These are phyloP conservation scores for Patellifolia procumbens DNA, from an alignment of 179 eudicot genomes.

Conservation along the genomic window DNA sequence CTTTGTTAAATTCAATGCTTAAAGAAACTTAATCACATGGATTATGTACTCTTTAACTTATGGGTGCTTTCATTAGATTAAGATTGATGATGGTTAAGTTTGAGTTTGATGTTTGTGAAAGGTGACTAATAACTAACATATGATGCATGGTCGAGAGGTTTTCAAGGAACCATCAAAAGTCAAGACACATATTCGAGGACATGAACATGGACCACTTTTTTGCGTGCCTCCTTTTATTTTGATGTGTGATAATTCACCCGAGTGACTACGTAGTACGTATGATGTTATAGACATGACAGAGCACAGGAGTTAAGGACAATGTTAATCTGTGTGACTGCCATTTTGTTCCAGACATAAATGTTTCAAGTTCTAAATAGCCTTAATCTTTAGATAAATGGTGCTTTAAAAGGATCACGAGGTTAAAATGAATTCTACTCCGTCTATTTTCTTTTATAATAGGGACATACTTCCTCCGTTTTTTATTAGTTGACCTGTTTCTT, in stretches of 20 bases:
- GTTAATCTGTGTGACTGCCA: neutral
- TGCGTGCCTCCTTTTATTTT: neutral
- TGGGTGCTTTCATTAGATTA: conserved; percentile 19
- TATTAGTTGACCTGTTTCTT: no score
- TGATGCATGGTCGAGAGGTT: conserved; percentile 28
- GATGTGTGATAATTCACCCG: neutral
- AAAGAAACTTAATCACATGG: conserved; percentile 29
- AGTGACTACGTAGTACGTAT: neutral
- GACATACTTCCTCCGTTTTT: no score
- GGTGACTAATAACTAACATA: conserved; percentile 34
- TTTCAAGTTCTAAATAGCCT: no score
- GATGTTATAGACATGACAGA: neutral
- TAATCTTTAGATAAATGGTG: neutral
- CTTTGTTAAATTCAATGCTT: conserved; percentile 33
- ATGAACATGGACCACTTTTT: conserved; percentile 20
- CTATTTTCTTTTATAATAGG: no score
- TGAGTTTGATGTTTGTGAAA: conserved; percentile 27
- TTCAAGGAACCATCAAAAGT: conserved; percentile 31
- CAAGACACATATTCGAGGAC: conserved; percentile 21
- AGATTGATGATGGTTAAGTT: conserved; percentile 27
- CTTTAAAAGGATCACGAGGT: neutral
- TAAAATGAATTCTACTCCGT: no score
- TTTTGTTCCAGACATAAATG: neutral
- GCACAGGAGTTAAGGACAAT: neutral
- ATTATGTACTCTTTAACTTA: conserved; percentile 5